Evolutionary conservation across 2,329 filamentous ascomycete genomes (phyloP).

Genomic region (Zymoseptoria pseudotritici): DNA sequence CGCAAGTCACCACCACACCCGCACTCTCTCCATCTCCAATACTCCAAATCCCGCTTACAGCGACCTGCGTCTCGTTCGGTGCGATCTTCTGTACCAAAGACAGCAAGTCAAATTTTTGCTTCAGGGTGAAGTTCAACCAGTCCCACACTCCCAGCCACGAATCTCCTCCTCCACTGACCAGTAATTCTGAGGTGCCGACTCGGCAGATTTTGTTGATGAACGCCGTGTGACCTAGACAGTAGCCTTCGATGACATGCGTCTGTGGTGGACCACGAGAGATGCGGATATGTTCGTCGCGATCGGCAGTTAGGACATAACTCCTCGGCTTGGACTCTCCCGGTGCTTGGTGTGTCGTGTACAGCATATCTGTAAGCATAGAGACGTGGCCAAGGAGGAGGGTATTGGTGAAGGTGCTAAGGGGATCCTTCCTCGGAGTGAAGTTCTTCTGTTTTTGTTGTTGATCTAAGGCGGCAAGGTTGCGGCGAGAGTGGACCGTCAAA

Average conservation of each 20-base stretch:
- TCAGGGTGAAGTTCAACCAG: conserved; percentile 55
- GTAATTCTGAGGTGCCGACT: conserved; percentile 49
- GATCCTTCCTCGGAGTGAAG: conserved; percentile 39
- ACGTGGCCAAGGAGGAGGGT: conserved; percentile 84
- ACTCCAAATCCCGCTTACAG: conserved; percentile 48
- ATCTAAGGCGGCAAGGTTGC: conserved; percentile 52
- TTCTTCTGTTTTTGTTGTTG: conserved; percentile 46
- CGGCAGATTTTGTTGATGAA: conserved; percentile 75
- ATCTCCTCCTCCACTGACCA: conserved; percentile 86
- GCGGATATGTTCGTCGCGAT: conserved; percentile 78
- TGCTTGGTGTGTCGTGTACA: conserved; percentile 43
- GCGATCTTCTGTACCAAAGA: neutral
- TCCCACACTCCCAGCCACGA: conserved; percentile 72
- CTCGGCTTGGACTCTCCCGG: conserved; percentile 37
- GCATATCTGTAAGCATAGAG: conserved; percentile 79
- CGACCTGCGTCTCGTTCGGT: conserved; percentile 26
- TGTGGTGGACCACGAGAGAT: conserved; percentile 76
- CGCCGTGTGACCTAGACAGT: conserved; percentile 78
- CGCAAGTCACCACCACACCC: conserved; percentile 34
- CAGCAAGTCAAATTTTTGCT: conserved; percentile 48
- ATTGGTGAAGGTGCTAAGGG: conserved; percentile 57
- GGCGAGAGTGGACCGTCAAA: conserved; percentile 54
- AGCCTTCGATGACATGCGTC: conserved; percentile 78
- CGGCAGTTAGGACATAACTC: conserved; percentile 58
- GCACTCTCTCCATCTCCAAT: conserved; percentile 9